Evolutionary conservation across 257 asterid species (phyloP).

Genomic region (Solanum megistacrolobum): DNA sequence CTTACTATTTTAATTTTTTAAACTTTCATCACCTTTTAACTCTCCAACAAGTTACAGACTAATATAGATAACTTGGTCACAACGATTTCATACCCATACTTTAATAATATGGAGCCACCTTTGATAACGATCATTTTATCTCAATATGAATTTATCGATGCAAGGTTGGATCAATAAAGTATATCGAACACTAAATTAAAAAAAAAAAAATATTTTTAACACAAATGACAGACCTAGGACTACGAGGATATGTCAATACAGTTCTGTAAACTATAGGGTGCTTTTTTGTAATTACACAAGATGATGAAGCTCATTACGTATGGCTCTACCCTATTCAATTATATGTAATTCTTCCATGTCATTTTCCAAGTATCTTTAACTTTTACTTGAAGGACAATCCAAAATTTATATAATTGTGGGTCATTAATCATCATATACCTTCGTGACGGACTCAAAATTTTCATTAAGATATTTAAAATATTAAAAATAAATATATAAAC

Average conservation of each 20-base stretch:
- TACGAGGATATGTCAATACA: too few relatives aligned
- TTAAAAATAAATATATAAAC: too few relatives aligned
- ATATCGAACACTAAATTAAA: background rate
- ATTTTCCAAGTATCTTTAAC: background rate
- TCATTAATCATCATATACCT: background rate
- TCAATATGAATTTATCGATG: background rate
- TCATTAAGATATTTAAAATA: too few relatives aligned
- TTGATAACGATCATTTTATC: background rate
- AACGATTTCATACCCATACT: background rate
- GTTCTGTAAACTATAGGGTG: background rate
- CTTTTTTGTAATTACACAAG: background rate
- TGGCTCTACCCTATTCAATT: background rate
- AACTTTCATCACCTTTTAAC: background rate
- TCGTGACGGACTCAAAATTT: background rate
- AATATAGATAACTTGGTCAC: background rate
- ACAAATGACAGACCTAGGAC: background rate
- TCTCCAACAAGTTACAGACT: background rate
- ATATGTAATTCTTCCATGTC: background rate
- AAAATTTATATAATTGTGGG: conserved; percentile 13
- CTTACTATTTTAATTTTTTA: background rate
- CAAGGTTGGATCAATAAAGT: rapidly evolving
- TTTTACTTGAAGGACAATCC: conserved; percentile 12
- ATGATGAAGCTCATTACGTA: conserved; percentile 11
- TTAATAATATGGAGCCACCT: background rate
- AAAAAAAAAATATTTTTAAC: background rate